phyloP scores from a whole-genome alignment of 31 red algal genomes.

The Pterothamnion heteromorphum region DNA sequence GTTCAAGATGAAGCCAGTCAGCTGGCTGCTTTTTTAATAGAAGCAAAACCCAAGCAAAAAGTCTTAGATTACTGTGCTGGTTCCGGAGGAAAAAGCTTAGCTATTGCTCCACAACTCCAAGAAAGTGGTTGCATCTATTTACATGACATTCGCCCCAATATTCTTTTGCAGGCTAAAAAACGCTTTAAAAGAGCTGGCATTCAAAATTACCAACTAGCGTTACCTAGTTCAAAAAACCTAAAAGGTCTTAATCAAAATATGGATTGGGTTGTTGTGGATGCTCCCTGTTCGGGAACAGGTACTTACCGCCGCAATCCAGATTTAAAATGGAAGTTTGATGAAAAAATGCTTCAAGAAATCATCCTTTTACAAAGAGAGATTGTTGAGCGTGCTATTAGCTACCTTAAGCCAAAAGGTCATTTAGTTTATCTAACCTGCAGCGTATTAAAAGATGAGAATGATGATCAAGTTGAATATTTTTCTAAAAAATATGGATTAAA shows the following conservation, averaged over 20 bases:
- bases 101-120: neutral
- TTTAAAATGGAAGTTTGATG: neutral
- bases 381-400: neutral
- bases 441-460: neutral
- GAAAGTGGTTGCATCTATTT: neutral
- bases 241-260: neutral
- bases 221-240: neutral
- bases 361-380: neutral
- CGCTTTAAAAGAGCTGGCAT: neutral
- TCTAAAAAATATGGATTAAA: no score
- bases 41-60: neutral
- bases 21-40: neutral
- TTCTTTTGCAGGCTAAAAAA: neutral
- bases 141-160: neutral
- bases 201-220: neutral
- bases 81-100: neutral
- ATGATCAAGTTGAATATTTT: neutral
- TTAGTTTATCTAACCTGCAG: neutral
- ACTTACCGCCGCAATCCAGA: slow-evolving; percentile 1
- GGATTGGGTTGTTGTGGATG: neutral
- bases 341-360: neutral
- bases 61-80: neutral
- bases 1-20: neutral
- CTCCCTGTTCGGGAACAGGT: neutral
- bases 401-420: neutral